Conservation (phyloP, 345 rosid genomes). For the Pistacia vera region DNA sequence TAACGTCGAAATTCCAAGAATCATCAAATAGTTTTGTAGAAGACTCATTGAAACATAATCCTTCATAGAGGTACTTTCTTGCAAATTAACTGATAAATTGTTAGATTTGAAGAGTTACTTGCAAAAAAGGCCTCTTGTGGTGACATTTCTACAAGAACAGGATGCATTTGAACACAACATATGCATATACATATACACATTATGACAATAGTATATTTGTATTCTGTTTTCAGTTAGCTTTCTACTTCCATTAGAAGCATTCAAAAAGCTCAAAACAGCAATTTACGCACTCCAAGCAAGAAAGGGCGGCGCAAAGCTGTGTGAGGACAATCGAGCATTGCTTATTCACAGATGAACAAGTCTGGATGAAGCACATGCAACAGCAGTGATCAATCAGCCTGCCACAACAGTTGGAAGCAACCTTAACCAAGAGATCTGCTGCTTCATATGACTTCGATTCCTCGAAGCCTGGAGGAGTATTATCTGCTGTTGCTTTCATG, state of each 20-base stretch:
- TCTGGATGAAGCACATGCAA: constrained; percentile 80
- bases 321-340: constrained; percentile 58
- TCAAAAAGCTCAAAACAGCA: constrained; percentile 78
- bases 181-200: background rate
- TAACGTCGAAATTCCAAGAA: too few species aligned
- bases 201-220: background rate
- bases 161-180: background rate
- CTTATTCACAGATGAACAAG: constrained; percentile 58
- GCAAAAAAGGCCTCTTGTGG: background rate
- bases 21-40: too few species aligned
- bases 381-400: constrained; percentile 52
- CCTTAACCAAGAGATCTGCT: constrained; percentile 56
- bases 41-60: too few species aligned
- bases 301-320: constrained; percentile 71
- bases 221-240: background rate
- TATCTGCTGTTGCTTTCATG: constrained; percentile 58
- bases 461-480: constrained; percentile 60
- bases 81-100: background rate
- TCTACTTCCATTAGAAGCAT: constrained; percentile 22
- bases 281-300: constrained; percentile 70
- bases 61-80: too few species aligned
- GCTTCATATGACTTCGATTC: constrained; percentile 56
- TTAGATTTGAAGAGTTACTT: background rate
- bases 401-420: constrained; percentile 55
- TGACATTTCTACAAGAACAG: background rate